Evolutionary conservation across 2,329 filamentous ascomycete species (phyloP).

Genomic region (Pseudocercospora eumusae): DNA sequence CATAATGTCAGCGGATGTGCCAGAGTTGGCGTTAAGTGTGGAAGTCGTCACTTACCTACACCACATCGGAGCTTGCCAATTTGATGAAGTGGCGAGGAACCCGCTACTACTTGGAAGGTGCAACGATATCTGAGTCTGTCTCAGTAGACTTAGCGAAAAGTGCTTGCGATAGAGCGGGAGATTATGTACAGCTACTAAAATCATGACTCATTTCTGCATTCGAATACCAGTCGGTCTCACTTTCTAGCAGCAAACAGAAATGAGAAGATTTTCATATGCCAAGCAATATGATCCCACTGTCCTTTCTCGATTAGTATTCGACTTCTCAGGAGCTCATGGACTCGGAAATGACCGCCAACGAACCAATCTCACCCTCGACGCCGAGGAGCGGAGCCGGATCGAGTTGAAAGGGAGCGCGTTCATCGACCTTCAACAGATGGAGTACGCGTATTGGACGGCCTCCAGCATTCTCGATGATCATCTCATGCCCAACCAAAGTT

Average conservation of each 20-base stretch:
- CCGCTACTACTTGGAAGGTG: not conserved
- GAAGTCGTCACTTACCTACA: not conserved
- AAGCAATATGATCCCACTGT: too few species aligned
- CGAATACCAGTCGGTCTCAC: not conserved
- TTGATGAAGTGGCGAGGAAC: not conserved
- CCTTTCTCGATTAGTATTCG: too few species aligned
- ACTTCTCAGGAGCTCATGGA: too few species aligned
- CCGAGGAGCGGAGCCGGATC: not conserved
- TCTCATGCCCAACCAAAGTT: not conserved
- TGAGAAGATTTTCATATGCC: too few species aligned
- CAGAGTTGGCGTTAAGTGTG: not conserved
- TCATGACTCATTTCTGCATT: not conserved
- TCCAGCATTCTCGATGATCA: not conserved
- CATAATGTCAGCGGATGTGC: not conserved
- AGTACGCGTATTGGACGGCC: not conserved
- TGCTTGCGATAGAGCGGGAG: not conserved
- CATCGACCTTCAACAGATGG: not conserved
- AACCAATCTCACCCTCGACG: not conserved
- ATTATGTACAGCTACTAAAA: not conserved
- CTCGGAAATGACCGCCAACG: too few species aligned
- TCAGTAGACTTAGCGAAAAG: not conserved
- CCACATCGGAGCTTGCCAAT: slow-evolving; percentile 5
- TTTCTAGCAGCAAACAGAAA: not conserved
- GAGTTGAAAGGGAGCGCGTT: not conserved
- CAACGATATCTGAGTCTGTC: not conserved